A percentile compares a stretch with the other conserved stretches of the same genome.
Evolutionary conservation across 306 rosid genomes (phyloP).

Genomic region (Castanea mollissima): DNA sequence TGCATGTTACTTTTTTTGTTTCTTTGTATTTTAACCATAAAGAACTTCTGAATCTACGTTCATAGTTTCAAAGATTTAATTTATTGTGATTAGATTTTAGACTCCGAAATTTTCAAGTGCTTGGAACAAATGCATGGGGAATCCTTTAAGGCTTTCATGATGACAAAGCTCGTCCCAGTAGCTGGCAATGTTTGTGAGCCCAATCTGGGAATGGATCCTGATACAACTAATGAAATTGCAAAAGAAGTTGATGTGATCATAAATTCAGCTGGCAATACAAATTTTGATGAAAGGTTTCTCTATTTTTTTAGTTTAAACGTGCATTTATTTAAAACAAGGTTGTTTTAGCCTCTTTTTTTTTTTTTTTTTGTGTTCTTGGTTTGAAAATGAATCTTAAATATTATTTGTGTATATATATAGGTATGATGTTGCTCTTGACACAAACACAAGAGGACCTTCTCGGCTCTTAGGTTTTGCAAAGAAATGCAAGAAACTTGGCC

Average conservation of each 20-base stretch:
- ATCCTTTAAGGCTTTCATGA: constrained; percentile 41
- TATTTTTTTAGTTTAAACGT: neutral
- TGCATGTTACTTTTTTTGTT: too few species aligned
- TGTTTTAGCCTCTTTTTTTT: neutral
- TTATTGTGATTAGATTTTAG: constrained; percentile 32
- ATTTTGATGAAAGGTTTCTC: constrained; percentile 49
- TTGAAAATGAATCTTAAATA: too few species aligned
- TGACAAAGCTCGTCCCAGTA: constrained; percentile 46
- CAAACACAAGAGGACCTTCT: constrained; percentile 54
- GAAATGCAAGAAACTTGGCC: constrained; percentile 46
- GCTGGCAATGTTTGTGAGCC: constrained; percentile 49
- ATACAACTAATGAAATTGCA: constrained; percentile 24
- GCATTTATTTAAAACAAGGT: neutral
- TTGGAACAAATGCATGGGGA: constrained; percentile 40
- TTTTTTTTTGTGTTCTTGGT: neutral
- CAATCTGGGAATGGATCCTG: constrained; percentile 41
- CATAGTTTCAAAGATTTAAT: neutral
- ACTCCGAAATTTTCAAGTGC: constrained; percentile 39
- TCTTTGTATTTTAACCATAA: neutral
- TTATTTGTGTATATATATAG: neutral
- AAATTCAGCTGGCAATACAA: constrained; percentile 58
- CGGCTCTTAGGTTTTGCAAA: constrained; percentile 44
- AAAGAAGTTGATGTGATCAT: constrained; percentile 49
- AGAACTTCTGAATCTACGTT: neutral
- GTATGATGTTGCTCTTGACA: constrained; percentile 49